A percentile compares a stretch with the other conserved stretches of the same genome.
phyloP scores from a whole-genome alignment of 352 stramenopile species.

The Phytopythium sindhum region DNA sequence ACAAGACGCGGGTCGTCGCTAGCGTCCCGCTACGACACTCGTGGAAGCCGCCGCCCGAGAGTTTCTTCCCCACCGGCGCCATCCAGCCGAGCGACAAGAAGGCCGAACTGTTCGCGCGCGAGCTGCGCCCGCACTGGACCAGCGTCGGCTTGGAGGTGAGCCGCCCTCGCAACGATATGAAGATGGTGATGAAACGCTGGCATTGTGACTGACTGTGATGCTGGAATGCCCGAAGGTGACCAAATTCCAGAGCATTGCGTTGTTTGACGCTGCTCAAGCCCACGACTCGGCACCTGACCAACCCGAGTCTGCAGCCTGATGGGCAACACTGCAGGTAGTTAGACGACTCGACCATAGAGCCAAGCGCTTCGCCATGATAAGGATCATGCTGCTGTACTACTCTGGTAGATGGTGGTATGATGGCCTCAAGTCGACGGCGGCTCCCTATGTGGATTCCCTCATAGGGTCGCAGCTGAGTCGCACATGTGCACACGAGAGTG shows the following conservation, averaged over 20 bases:
- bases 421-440: too few relatives aligned
- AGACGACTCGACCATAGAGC: too few relatives aligned
- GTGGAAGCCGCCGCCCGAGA: constrained; percentile 69
- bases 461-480: neutral
- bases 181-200: too few relatives aligned
- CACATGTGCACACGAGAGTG: neutral
- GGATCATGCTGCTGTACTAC: too few relatives aligned
- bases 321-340: too few relatives aligned
- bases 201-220: neutral
- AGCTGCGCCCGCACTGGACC: constrained; percentile 56
- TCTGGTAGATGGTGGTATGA: too few relatives aligned
- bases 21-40: constrained; percentile 74
- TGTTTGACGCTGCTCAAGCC: neutral
- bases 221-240: constrained; percentile 33
- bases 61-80: constrained; percentile 35
- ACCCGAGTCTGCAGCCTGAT: neutral
- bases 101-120: constrained; percentile 64
- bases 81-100: constrained; percentile 15
- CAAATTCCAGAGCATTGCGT: constrained; percentile 37
- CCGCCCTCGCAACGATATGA: too few relatives aligned
- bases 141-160: constrained; percentile 62
- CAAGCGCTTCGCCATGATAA: too few relatives aligned
- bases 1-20: constrained; percentile 35
- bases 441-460: too few relatives aligned
- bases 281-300: neutral